These are phyloP conservation scores for Suillus alpinus DNA, from an alignment of 768 basidiomycete genomes.

Conservation along the genomic window DNA sequence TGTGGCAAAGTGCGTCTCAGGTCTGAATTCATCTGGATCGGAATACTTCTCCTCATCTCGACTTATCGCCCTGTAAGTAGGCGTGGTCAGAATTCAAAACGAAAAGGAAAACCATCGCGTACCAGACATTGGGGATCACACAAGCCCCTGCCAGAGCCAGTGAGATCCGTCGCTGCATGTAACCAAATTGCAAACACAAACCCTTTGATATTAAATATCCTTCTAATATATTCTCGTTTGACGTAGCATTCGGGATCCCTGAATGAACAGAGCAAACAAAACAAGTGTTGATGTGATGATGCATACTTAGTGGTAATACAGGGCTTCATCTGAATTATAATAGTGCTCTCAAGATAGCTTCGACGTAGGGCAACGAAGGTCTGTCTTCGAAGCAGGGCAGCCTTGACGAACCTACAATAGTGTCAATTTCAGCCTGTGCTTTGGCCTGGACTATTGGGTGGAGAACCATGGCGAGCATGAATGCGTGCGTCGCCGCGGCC, in stretches of 20 bases:
- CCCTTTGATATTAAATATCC: slow-evolving; percentile 54
- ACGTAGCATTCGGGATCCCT: slow-evolving; percentile 30
- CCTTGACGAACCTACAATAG: slow-evolving; percentile 17
- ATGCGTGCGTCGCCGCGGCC: slow-evolving; percentile 13
- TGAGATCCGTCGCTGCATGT: not conserved
- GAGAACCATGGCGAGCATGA: slow-evolving; percentile 20
- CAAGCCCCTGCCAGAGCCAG: slow-evolving; percentile 13
- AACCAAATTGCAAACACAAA: not conserved
- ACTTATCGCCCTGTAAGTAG: slow-evolving; percentile 18
- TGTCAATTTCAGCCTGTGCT: slow-evolving; percentile 20
- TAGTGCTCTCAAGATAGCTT: slow-evolving; percentile 21
- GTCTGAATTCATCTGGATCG: slow-evolving; percentile 31
- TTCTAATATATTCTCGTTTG: slow-evolving; percentile 39
- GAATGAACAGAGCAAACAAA: not conserved
- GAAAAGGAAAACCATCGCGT: not conserved
- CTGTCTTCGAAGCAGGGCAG: slow-evolving; percentile 18
- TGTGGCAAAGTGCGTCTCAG: slow-evolving; percentile 29
- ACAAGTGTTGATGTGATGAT: not conserved
- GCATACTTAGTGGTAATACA: slow-evolving; percentile 20
- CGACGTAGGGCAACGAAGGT: slow-evolving; percentile 19
- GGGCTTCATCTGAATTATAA: slow-evolving; percentile 23
- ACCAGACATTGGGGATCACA: slow-evolving; percentile 22
- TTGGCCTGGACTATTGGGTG: slow-evolving; percentile 20
- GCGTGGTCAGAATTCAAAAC: not conserved
- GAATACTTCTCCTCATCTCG: slow-evolving; percentile 22